Base-by-base conservation (phyloP, 768 basidiomycete species). In the Mycena venus region DNA sequence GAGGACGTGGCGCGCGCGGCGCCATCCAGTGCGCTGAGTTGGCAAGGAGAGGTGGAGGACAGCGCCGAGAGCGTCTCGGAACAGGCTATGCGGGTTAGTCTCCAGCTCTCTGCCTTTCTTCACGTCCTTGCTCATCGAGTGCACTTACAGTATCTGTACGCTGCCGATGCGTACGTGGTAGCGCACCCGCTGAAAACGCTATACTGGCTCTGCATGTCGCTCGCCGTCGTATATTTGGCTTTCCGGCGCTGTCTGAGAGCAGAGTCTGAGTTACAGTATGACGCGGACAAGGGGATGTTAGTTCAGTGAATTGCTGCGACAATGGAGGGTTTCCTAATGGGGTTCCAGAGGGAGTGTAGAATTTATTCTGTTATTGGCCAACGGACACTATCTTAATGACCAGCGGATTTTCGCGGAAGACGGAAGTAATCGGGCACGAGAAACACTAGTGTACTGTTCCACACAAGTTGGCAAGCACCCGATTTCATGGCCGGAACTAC, bases 11-110 rank as follows among this genome's bases (percentile, higher is more conserved):
- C 90, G 0, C 82, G 84, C 29, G 90, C 90, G 0, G 85, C 84
- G 2, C 80, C 92, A 0, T 38, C 10, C 36, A 38, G 36, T 15
- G 36, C 1, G 36, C n/a, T n/a, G 15, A 38, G 36, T 38, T 15
- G 15, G 36, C 10, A 15, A 10, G 19, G 4, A 17, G 11, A 44
- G 42, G 49, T 77, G 6, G 86, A 87, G 75, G 91, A 90, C 77
- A 84, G 94, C 72, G 95, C 95, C 0, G 94, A 93, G 77, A 95
- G 91, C 78, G 34, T 88, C 7, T 78, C 94, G n/a, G 94, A 96
- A 80, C 88, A 95, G 42, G 70, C 89, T 6, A 90, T 91, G 1
- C 84, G 91, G 73, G 94, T 94, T 81, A 6, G 83, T 78, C 12
- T 53, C 6, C n/a, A 5, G 58, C 21, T 51, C 64, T 60, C 9